A percentile compares a stretch with the other conserved stretches of the same genome.
phyloP scores from a whole-genome alignment of 169 alveolate species.

The Plasmodium coatneyi region DNA sequence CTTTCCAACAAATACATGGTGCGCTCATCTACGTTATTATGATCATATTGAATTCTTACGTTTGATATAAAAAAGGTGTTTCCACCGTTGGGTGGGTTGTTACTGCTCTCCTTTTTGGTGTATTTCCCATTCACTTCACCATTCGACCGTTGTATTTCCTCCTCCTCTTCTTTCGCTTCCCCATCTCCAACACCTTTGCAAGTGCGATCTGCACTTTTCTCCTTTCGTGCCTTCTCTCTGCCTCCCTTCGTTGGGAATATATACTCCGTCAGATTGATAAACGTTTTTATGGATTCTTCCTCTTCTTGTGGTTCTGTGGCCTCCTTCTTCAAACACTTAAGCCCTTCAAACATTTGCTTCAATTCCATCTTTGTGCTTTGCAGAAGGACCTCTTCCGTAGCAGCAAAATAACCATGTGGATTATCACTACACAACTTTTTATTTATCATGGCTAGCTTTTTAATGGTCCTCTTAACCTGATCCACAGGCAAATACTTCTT shows the following conservation, averaged over 20 bases:
- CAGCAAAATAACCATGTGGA: background rate
- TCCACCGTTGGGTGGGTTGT: background rate
- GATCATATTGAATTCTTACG: constrained; percentile 38
- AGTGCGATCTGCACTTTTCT: background rate
- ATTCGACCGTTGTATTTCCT: background rate
- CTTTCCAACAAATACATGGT: constrained; percentile 57
- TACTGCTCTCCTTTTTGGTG: background rate
- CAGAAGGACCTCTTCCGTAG: background rate
- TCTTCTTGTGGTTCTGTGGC: background rate
- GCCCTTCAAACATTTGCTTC: constrained; percentile 28
- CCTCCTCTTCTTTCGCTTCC: background rate
- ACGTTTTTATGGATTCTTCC: background rate
- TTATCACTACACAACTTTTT: constrained; percentile 23
- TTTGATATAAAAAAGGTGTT: constrained; percentile 12
- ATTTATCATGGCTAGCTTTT: constrained; percentile 5
- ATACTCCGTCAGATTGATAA: constrained; percentile 24
- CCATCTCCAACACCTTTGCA: background rate
- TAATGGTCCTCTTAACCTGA: constrained; percentile 36
- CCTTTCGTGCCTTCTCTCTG: background rate
- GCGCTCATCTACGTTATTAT: constrained; percentile 51
- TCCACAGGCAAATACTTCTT: constrained; percentile 29
- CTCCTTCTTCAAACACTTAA: constrained; percentile 5
- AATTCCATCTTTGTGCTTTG: background rate
- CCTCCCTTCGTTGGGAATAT: background rate
- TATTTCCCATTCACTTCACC: background rate